Evolutionary conservation across 768 basidiomycete genomes (phyloP).

Genomic region (Steccherinum ochraceum): DNA sequence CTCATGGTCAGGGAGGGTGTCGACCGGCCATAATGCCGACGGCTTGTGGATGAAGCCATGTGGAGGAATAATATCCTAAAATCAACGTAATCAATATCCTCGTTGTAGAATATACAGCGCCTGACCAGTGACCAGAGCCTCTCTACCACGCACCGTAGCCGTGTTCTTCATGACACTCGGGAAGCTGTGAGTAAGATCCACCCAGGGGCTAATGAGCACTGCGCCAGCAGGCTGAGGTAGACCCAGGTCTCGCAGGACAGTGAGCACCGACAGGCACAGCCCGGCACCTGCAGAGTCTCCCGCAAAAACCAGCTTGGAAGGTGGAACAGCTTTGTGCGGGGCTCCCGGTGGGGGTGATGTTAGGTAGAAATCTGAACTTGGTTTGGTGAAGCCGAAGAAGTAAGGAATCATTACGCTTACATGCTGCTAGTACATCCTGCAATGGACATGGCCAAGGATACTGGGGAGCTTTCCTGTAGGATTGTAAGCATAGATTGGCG

Average conservation of each 20-base stretch:
- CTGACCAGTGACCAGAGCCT: no score
- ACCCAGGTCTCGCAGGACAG: conserved; percentile 63
- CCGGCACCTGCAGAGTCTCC: conserved; percentile 80
- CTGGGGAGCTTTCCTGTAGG: conserved; percentile 67
- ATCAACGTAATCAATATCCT: background rate
- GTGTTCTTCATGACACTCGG: conserved; percentile 67
- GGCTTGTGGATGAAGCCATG: conserved; percentile 60
- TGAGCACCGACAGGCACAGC: conserved; percentile 52
- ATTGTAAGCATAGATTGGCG: background rate
- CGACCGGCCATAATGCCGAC: conserved; percentile 51
- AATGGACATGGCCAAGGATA: conserved; percentile 78
- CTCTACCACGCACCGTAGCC: conserved; percentile 47
- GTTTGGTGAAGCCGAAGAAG: background rate
- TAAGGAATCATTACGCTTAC: conserved; percentile 26
- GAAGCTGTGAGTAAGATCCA: conserved; percentile 82
- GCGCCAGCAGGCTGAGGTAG: conserved; percentile 70
- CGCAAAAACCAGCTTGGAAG: conserved; percentile 66
- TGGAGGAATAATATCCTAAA: conserved; percentile 60
- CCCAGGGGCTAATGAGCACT: conserved; percentile 76
- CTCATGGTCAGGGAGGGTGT: conserved; percentile 26
- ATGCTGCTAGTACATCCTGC: conserved; percentile 73
- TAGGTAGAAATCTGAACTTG: conserved; percentile 54
- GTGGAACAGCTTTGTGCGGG: conserved; percentile 55
- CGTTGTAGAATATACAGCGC: no score
- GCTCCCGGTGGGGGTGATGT: conserved; percentile 61